These are phyloP conservation scores for Dionaea muscipula DNA, from an alignment of 179 eudicot genomes.

Conservation along the genomic window DNA sequence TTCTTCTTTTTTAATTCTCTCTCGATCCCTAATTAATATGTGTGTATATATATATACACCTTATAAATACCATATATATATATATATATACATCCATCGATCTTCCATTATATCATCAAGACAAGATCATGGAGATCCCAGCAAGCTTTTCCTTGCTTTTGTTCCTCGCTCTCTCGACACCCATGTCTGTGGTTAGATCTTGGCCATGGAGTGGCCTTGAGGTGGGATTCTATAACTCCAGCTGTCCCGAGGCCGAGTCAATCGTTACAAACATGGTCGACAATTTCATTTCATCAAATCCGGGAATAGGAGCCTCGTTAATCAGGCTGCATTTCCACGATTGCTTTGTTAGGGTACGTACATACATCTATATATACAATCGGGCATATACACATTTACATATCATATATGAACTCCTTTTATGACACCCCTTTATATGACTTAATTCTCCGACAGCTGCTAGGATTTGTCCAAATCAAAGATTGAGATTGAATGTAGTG, in stretches of 20 bases:
- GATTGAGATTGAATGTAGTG: too few species aligned
- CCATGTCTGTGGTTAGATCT: too few species aligned
- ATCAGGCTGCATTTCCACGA: conserved; percentile 39
- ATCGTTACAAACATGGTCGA: conserved; percentile 21
- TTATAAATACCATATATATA: too few species aligned
- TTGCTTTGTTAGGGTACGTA: conserved; percentile 39
- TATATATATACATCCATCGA: too few species aligned
- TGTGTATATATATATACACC: too few species aligned
- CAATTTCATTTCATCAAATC: conserved; percentile 13
- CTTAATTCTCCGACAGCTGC: too few species aligned
- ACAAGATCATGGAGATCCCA: too few species aligned
- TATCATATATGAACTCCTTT: too few species aligned
- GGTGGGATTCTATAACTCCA: conserved; percentile 14
- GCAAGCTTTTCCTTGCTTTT: conserved; percentile 2
- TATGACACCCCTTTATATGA: background rate
- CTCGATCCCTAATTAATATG: too few species aligned
- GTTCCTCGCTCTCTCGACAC: background rate
- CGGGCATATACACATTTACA: background rate
- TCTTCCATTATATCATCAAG: too few species aligned
- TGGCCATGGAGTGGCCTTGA: conserved; percentile 8
- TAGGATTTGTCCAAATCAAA: too few species aligned
- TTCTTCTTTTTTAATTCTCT: too few species aligned
- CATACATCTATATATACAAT: background rate
- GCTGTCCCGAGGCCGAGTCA: conserved; percentile 26
- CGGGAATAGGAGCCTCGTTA: conserved; percentile 32